Conservation (phyloP, 768 basidiomycete species). For the Tephrocybe sp. region DNA sequence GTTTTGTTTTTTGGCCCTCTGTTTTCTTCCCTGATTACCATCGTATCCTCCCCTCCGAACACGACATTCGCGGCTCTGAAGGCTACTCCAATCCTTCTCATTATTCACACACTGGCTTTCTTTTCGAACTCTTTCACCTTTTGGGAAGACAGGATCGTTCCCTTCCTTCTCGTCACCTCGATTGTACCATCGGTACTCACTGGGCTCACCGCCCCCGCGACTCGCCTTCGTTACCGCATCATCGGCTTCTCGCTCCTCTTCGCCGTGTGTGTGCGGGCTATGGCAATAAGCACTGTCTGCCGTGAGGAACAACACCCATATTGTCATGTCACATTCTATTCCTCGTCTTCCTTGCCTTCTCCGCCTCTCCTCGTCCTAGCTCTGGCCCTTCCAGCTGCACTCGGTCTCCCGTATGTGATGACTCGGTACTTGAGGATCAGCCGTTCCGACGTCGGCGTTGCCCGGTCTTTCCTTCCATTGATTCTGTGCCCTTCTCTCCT, state of each 20-base stretch:
- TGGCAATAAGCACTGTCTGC: constrained; percentile 83
- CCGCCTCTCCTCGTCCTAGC: constrained; percentile 62
- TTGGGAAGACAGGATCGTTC: constrained; percentile 89
- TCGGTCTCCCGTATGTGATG: constrained; percentile 56
- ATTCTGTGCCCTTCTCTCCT: constrained; percentile 60
- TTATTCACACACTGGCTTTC: constrained; percentile 75
- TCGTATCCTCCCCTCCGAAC: constrained; percentile 39
- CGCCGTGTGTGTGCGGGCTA: constrained; percentile 69
- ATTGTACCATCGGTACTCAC: constrained; percentile 59
- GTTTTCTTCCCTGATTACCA: constrained; percentile 44
- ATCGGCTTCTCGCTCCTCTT: constrained; percentile 69
- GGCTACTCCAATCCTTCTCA: constrained; percentile 46
- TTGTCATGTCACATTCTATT: constrained; percentile 89
- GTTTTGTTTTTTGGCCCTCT: constrained; percentile 50
- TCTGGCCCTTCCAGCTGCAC: constrained; percentile 54
- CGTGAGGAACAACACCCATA: constrained; percentile 93
- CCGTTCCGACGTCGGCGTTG: constrained; percentile 73
- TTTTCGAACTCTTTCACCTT: constrained; percentile 96
- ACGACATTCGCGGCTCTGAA: constrained; percentile 27
- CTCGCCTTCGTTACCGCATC: constrained; percentile 72
- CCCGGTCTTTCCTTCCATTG: constrained; percentile 58
- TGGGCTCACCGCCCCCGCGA: constrained; percentile 67
- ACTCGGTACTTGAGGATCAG: constrained; percentile 61
- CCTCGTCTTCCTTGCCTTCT: constrained; percentile 65
- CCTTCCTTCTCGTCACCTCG: constrained; percentile 71